A percentile compares a stretch with the other conserved stretches of the same genome.
Evolutionary conservation across 176 grass and related monocot genomes (phyloP).

Genomic region (Paspalum notatum): DNA sequence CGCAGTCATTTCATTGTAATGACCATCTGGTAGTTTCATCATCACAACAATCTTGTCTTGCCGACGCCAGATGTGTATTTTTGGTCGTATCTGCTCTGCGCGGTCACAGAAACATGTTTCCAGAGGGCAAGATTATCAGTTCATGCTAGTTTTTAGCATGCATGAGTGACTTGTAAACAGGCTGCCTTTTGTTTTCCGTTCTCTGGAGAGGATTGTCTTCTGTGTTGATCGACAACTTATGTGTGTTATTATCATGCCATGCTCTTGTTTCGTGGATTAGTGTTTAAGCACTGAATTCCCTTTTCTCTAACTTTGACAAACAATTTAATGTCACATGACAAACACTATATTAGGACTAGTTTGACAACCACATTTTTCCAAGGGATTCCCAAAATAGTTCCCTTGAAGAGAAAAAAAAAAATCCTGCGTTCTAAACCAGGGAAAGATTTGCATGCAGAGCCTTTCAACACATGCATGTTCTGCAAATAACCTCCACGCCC

Average conservation of each 20-base stretch:
- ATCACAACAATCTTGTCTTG: not conserved
- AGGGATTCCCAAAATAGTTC: no score
- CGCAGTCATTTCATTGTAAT: constrained; percentile 3
- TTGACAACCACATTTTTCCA: no score
- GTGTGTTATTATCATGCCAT: not conserved
- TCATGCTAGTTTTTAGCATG: constrained; percentile 13
- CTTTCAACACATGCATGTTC: no score
- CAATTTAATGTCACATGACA: no score
- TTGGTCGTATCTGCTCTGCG: constrained; percentile 26
- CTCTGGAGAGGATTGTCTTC: not conserved
- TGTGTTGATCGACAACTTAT: not conserved
- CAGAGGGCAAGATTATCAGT: constrained; percentile 12
- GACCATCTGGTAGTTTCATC: not conserved
- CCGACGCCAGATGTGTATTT: constrained; percentile 17
- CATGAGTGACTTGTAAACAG: constrained; percentile 27
- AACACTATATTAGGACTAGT: no score
- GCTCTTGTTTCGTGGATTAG: not conserved
- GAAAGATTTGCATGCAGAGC: no score
- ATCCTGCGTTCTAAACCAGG: no score
- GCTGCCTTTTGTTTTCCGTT: not conserved
- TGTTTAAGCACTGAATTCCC: not conserved
- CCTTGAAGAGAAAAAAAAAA: no score
- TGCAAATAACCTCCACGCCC: no score
- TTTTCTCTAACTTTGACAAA: not conserved
- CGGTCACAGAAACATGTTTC: constrained; percentile 1